Evolutionary conservation across 164 flowering plant genomes (phyloP).

Genomic region (Sextonia rubra): DNA sequence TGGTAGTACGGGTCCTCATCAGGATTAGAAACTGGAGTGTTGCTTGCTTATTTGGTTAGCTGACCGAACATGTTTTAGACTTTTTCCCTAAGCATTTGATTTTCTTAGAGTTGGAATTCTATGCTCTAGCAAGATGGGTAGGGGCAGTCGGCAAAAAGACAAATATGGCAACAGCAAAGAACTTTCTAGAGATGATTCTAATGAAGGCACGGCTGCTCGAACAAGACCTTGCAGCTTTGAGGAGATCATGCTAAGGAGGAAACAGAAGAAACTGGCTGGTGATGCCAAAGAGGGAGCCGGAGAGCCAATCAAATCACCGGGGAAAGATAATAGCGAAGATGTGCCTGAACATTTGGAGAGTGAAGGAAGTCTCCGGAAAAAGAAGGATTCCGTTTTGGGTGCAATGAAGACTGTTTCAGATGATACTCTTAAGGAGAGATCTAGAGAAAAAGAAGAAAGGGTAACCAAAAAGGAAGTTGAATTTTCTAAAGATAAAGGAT

Average conservation of each 20-base stretch:
- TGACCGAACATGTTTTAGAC: neutral
- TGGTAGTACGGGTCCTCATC: too few species aligned
- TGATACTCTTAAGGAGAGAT: constrained; percentile 26
- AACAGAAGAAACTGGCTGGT: constrained; percentile 37
- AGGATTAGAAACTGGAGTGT: too few species aligned
- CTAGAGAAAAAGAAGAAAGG: constrained; percentile 33
- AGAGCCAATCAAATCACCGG: constrained; percentile 14
- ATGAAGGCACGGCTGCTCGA: constrained; percentile 82
- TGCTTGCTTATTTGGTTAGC: neutral
- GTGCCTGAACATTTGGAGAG: constrained; percentile 22
- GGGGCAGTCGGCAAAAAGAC: constrained; percentile 32
- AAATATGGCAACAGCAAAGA: constrained; percentile 21
- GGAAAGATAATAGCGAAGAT: constrained; percentile 18
- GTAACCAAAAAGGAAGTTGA: constrained; percentile 21
- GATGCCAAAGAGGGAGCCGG: constrained; percentile 22
- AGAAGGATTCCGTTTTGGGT: constrained; percentile 17
- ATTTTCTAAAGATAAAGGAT: constrained; percentile 25
- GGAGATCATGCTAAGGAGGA: constrained; percentile 72
- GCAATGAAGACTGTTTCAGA: constrained; percentile 16
- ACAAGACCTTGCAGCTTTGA: constrained; percentile 88
- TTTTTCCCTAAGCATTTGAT: neutral
- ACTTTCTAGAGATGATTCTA: constrained; percentile 16
- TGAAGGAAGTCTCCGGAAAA: constrained; percentile 19
- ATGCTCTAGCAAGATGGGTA: constrained; percentile 37
- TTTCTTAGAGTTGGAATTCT: neutral